Evolutionary conservation across 176 grass and related monocot genomes (phyloP).

Genomic region (Puya raimondii): DNA sequence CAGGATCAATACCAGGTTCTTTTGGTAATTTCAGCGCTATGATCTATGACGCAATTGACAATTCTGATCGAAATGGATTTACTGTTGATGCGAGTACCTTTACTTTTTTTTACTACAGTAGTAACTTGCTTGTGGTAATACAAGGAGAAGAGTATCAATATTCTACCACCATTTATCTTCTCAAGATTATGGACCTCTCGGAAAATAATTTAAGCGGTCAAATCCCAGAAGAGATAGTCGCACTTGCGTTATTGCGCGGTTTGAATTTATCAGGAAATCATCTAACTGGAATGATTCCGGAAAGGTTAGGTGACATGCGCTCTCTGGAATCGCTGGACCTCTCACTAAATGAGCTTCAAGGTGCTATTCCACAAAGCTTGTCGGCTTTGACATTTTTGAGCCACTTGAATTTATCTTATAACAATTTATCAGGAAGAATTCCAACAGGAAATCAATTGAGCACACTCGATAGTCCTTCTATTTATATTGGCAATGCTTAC

Average conservation of each 20-base stretch:
- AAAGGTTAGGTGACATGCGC: background rate
- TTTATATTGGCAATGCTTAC: slow-evolving; percentile 13
- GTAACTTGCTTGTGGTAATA: background rate
- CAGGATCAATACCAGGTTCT: slow-evolving; percentile 20
- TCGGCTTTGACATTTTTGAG: background rate
- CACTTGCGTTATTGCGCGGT: background rate
- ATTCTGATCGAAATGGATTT: background rate
- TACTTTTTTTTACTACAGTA: background rate
- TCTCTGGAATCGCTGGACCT: background rate
- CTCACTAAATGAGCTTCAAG: background rate
- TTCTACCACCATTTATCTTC: background rate
- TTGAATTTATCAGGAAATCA: slow-evolving; percentile 29
- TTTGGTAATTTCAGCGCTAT: slow-evolving; percentile 16
- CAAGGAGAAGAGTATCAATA: background rate
- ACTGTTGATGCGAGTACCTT: too few species aligned
- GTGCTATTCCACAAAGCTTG: background rate
- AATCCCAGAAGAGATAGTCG: slow-evolving; percentile 15
- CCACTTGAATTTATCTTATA: slow-evolving; percentile 26
- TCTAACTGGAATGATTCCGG: slow-evolving; percentile 24
- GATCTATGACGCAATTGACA: background rate
- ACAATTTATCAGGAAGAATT: slow-evolving; percentile 25
- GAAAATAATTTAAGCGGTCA: slow-evolving; percentile 4
- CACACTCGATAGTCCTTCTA: slow-evolving; percentile 12
- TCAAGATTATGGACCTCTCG: slow-evolving; percentile 5
- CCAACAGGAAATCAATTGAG: slow-evolving; percentile 18